Evolutionary conservation across 495 filamentous ascomycete species (phyloP), one percentile per base, ranked within the genome.

Genomic region (Cercophora samala): DNA sequence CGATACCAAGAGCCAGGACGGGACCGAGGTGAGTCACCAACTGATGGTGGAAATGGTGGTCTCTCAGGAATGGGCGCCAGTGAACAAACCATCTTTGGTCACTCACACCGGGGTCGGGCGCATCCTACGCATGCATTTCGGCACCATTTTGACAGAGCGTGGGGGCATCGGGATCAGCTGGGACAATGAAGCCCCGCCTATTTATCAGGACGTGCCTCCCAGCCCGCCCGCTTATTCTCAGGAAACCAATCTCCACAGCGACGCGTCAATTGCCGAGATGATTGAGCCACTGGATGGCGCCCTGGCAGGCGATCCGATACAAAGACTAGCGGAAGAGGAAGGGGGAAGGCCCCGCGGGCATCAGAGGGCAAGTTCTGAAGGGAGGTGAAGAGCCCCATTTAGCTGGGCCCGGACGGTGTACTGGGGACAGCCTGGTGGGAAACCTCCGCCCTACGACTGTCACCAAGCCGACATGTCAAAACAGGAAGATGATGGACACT

Each of bases 181-280:
- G 95, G 95, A 99, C 66, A 93, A 97, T 77, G 95, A 99, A 79
- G 87, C 90, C 76, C 95, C 95, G 46, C 95, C 95, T 0, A 87
- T 94, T 72, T 99, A 99, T 74, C 91, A 95, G 79, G 91, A 98
- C 74, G 93, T 99, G 26, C 93, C 94, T 0, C 88, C 87, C 8
- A 91, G 90, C 58, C 95, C 95, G 37, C 95, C 95, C 0, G 85
- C 84, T 2, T 98, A 99, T 68, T 73, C 72, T 13, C 68, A 75
- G 32, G 77, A 72, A 53, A 75, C 68, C 0, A 5, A 52, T 6
- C 23, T 69, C 6, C 25, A 25, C 4, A 60, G 65, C 4, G 72
- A 72, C 18, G 23, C 53, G 46, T 65, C 66, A 5, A 73, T 75
- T 18, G 67, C 63, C 1, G 76, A 77, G 60, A 19, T 69, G 2